A percentile compares a stretch with the other conserved stretches of the same genome.
Evolutionary conservation across 768 basidiomycete species (phyloP).

Genomic region (Hericium coralloides): DNA sequence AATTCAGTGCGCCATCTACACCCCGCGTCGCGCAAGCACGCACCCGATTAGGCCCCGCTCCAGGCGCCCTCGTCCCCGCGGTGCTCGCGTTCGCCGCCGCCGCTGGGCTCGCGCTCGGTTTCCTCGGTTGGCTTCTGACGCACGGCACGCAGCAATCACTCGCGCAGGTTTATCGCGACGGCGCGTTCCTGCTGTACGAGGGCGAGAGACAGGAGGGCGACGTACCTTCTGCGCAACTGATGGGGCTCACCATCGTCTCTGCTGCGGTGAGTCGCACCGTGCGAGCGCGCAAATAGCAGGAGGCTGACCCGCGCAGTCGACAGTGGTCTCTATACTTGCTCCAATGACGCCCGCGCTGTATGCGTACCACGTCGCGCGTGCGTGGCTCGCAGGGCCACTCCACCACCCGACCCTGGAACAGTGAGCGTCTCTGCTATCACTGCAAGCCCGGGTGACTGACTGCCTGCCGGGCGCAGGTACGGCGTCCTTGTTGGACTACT

Average conservation of each 20-base stretch:
- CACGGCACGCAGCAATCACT: neutral
- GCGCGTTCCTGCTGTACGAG: neutral
- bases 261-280: neutral
- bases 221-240: neutral
- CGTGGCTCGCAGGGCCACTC: neutral
- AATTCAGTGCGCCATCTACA: too few species aligned
- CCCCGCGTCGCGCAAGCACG: neutral
- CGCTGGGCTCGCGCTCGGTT: neutral
- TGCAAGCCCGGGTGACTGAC: neutral
- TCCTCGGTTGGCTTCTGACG: neutral
- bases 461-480: neutral
- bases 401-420: neutral
- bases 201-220: neutral
- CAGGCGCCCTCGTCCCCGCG: neutral
- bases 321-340: neutral
- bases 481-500: neutral
- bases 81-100: neutral
- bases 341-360: neutral
- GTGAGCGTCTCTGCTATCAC: neutral
- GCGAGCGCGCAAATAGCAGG: neutral
- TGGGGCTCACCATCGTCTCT: neutral
- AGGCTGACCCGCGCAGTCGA: neutral
- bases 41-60: neutral
- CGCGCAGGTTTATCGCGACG: neutral
- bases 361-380: neutral